These are phyloP conservation scores for Pseudohalonectria lignicola DNA, from an alignment of 2,329 filamentous ascomycete species.

Conservation along the genomic window DNA sequence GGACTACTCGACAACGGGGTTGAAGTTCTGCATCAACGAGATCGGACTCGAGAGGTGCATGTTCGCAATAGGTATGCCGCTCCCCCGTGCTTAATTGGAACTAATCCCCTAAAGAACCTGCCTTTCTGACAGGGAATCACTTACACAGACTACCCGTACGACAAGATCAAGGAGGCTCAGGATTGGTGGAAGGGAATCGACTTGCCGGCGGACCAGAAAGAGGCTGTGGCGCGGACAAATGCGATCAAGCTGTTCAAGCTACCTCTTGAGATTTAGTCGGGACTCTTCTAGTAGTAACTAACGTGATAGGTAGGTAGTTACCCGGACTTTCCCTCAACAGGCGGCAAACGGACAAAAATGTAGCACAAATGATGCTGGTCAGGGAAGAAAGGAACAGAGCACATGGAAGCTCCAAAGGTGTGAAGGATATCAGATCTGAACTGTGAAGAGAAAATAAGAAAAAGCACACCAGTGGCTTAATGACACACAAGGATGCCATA, in stretches of 20 bases:
- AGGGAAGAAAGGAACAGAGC: no score
- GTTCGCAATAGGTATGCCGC: conserved; percentile 25
- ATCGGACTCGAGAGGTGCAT: conserved; percentile 25
- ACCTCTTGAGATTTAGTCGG: conserved; percentile 12
- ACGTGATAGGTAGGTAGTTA: no score
- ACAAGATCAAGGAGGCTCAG: conserved; percentile 19
- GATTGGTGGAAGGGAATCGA: conserved; percentile 20
- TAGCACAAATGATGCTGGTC: no score
- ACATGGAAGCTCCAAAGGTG: no score
- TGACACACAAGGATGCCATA: no score
- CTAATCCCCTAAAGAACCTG: conserved; percentile 1
- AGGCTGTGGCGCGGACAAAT: conserved; percentile 15
- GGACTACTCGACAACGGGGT: conserved; percentile 24
- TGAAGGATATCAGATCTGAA: no score
- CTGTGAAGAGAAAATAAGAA: no score
- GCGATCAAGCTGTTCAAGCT: conserved; percentile 22
- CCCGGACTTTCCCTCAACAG: no score
- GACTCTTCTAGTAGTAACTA: no score
- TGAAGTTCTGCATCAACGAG: conserved; percentile 27
- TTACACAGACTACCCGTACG: conserved; percentile 22
- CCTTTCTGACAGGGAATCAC: no score
- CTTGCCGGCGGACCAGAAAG: conserved; percentile 15
- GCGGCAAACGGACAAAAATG: no score
- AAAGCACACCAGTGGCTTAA: no score
- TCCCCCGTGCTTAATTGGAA: conserved; percentile 2